Evolutionary conservation across 257 asterid genomes (phyloP).

Genomic region (Solanum piurae): DNA sequence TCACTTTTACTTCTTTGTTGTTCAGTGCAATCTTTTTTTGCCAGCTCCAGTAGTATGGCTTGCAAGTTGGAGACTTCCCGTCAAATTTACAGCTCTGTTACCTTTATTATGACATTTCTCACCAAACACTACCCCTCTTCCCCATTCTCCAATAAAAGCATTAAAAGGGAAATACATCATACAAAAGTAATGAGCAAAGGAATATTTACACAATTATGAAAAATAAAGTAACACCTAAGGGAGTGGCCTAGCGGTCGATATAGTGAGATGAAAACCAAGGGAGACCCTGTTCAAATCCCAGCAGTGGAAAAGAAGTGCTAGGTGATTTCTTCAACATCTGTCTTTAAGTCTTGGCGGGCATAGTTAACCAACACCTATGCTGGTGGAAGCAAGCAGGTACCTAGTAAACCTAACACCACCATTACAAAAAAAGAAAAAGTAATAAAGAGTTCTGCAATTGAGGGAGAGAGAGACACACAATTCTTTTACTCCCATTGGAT

Average conservation of each 20-base stretch:
- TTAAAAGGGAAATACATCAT: background rate
- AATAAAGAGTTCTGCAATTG: background rate
- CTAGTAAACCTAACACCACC: background rate
- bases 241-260: background rate
- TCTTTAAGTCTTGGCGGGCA: background rate
- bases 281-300: background rate
- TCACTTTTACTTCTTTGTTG: background rate
- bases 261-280: background rate
- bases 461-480: background rate
- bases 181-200: background rate
- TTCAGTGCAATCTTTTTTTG: background rate
- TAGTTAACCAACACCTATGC: background rate
- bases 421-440: background rate
- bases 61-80: background rate
- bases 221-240: background rate
- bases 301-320: background rate
- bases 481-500: background rate
- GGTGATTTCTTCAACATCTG: background rate
- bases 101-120: background rate
- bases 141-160: background rate
- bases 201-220: background rate
- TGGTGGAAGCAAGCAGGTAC: background rate
- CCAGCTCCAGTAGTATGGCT: background rate
- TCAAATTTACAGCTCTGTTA: background rate
- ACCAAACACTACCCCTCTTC: background rate